Evolutionary conservation across 192 early-diverging fungal genomes (phyloP).

Genomic region (Coemansia sp.): DNA sequence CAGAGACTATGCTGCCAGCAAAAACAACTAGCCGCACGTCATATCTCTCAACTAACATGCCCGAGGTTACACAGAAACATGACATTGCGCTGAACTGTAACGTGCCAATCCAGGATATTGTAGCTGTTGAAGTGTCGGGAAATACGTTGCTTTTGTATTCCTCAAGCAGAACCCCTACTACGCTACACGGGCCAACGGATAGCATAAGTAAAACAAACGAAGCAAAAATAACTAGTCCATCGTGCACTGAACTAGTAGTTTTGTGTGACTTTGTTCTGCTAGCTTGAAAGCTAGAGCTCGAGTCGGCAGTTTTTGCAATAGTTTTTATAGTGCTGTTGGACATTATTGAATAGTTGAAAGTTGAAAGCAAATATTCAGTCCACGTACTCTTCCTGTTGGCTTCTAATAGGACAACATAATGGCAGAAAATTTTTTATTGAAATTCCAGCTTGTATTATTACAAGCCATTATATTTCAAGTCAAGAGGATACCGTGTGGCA

Average conservation of each 20-base stretch:
- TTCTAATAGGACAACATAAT: too few relatives aligned
- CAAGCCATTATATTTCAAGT: neutral
- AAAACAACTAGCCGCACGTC: constrained; percentile 10
- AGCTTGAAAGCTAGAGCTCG: too few relatives aligned
- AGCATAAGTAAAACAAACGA: constrained; percentile 36
- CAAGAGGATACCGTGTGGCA: too few relatives aligned
- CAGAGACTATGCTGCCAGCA: constrained; percentile 14
- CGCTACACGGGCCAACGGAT: constrained; percentile 17
- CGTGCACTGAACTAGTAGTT: neutral
- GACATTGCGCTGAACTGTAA: constrained; percentile 36
- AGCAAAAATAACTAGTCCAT: constrained; percentile 16
- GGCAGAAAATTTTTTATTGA: too few relatives aligned
- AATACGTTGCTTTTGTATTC: constrained; percentile 33
- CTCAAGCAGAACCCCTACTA: constrained; percentile 28
- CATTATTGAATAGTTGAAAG: too few relatives aligned
- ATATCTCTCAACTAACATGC: constrained; percentile 28
- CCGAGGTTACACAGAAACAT: constrained; percentile 24
- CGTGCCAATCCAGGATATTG: constrained; percentile 43
- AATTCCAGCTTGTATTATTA: too few relatives aligned
- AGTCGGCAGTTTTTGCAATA: too few relatives aligned
- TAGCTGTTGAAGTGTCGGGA: constrained; percentile 19
- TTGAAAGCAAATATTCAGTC: too few relatives aligned
- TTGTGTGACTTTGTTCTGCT: neutral
- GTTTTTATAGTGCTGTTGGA: too few relatives aligned
- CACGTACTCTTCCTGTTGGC: too few relatives aligned